Evolutionary conservation across 1,284 basidiomycete species (phyloP), one percentile per base, ranked within the genome.

Genomic region (Tylopilus microsporus): DNA sequence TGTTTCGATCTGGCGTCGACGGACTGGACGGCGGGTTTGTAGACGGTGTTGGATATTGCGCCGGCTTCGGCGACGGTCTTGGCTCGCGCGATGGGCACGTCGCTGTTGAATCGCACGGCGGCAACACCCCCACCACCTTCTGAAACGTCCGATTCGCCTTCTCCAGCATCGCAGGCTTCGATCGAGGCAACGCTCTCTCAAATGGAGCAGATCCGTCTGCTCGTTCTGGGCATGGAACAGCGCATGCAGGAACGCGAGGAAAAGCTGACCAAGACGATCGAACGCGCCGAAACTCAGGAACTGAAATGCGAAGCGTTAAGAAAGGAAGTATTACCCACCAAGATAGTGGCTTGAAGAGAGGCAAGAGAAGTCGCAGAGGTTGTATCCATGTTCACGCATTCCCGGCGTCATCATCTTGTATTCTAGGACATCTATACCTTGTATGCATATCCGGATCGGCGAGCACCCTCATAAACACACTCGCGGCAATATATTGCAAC

Each of bases 141-240:
- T 52, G 65, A 65, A 21, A 39, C 60, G 18, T 58, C 67, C 5
- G 63, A 57, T 15, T 18, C 67, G 4, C 5, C 62, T n/a, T 48
- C 63, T 10, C 45, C 59, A 34, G 62, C 64, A 13, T 61, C 62
- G 34, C 67, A 63, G n/a, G 61, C 65, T 41, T 63, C 64, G 36
- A 58, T 64, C 52, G 69, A 70, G 53, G 52, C 66, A 32, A 75
- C 75, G 2, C 68, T 82, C 10, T 79, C 84, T 3, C 84, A 87
- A 58, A 77, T 90, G 45, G 87, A 91, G 62, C 84, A 89, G 62
- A 78, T 90, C 8, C 81, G 84, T 39, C 72, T 87, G 62, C 73
- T 90, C 39, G 80, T 91, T 18, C 75, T 90, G 16, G 88, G 89
- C 1, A 89, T 91, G 85, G 87, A 89, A 62, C 83, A 89, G 64